Base-by-base conservation (phyloP, 495 filamentous ascomycete species). In the Alectoria sarmentosa region DNA sequence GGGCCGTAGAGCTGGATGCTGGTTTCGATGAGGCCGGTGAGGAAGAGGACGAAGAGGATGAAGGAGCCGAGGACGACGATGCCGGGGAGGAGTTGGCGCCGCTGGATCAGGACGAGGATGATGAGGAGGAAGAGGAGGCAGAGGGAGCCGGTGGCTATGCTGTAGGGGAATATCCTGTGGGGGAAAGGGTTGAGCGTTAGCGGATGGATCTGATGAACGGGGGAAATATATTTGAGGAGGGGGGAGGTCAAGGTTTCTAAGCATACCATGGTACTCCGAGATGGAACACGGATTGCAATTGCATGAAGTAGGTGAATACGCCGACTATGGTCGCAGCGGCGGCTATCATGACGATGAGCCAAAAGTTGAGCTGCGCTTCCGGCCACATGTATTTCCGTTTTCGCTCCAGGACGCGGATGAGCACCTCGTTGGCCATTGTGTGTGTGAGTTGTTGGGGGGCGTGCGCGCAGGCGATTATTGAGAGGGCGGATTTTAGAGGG, bases 61-160 rank as follows among this genome's bases (percentile, higher is more conserved):
- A 99, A 98, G 72, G 89, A 88, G 67, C 88, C 87, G 58, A 98
- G 80, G 71, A 98, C 86, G 67, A 99, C 89, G 71, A 97, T 87
- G 55, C 89, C 87, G 0, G 94, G 94, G 15, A 99, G 83, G 15
- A 99, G 83, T 44, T 90, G 86, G 3, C 89, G 84, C 63, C 90
- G 86, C 49, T 82, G 80, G 65, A 92, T 88, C 21, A 98, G 85
- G 74, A 78, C 81, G 61, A 93, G 76, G 61, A 94, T 78, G 17
- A 88, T 67, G 69, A 86, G 73, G 60, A 95, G 83, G 80, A 92
- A 94, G 73, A 86, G 73, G 62, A 97, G 79, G 52, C 82, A 82
- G 41, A 97, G 81, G 32, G 84, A 76, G 67, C 82, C 80, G 62
- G 85, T 82, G 38, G 86, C 86, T 44, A 97, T 87, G 82, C 89